Conservation (phyloP, 1,139 yeast genomes). For the Suhomyces ambrosiae region DNA sequence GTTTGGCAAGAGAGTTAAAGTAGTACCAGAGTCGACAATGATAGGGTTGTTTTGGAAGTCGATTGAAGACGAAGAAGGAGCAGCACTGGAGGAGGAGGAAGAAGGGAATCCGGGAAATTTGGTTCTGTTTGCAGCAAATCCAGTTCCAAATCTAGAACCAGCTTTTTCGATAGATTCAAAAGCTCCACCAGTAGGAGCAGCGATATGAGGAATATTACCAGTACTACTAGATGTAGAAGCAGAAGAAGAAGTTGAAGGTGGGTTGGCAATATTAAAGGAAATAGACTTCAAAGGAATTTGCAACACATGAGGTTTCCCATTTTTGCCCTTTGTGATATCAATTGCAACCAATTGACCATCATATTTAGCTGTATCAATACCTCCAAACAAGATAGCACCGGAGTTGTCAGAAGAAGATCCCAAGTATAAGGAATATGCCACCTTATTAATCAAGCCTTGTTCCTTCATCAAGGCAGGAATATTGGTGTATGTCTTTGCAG, state of each 20-base stretch:
- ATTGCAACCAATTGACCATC: slow-evolving; percentile 40
- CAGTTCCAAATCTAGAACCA: background rate
- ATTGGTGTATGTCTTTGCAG: slow-evolving; percentile 24
- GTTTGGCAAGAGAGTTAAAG: slow-evolving; percentile 32
- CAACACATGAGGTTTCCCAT: slow-evolving; percentile 22
- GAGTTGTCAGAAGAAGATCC: slow-evolving; percentile 15
- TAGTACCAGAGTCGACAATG: slow-evolving; percentile 45
- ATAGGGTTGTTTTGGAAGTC: slow-evolving; percentile 23
- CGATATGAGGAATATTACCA: slow-evolving; percentile 12
- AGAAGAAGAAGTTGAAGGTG: slow-evolving; percentile 5
- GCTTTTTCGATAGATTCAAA: background rate
- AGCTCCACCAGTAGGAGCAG: slow-evolving; percentile 2
- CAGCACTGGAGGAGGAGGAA: slow-evolving; percentile 7
- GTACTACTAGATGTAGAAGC: slow-evolving; percentile 7
- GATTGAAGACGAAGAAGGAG: slow-evolving; percentile 12
- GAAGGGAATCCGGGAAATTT: background rate
- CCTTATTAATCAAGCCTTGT: slow-evolving; percentile 28
- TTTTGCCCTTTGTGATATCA: slow-evolving; percentile 20
- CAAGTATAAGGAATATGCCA: slow-evolving; percentile 35
- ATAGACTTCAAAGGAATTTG: slow-evolving; percentile 27
- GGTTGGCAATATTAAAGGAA: slow-evolving; percentile 9
- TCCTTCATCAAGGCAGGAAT: slow-evolving; percentile 30
- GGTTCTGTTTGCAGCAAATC: background rate
- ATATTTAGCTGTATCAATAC: slow-evolving; percentile 31
- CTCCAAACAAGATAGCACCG: slow-evolving; percentile 34